Evolutionary conservation across 2,329 filamentous ascomycete species (phyloP), one percentile per base, ranked within the genome.

Genomic region (Massarina eburnea): DNA sequence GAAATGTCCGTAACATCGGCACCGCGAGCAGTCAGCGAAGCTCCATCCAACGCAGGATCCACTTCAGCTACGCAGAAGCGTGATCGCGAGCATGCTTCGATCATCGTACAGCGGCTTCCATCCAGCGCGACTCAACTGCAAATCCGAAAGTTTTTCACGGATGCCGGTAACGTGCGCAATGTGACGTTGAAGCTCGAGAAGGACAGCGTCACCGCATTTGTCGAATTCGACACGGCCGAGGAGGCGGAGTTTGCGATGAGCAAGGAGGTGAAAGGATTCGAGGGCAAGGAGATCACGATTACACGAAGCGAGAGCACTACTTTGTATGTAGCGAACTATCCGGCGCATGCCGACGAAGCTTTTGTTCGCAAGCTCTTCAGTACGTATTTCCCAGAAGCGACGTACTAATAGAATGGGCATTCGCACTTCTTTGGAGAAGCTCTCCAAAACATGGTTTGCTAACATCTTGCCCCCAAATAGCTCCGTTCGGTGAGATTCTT

Each of bases 301-400:
- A 78, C 81, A 44, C 77, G 89, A 35, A 91, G 88, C 24, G 83
- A 85, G 29, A 85, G 86, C 41, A 82, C 91, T 45, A 97, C 91
- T 1, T 74, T 99, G 4, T 99, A 88, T 64, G 83, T 97, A 26
- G 86, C 91, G 34, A 99, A 99, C 65, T 99, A 91, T 63, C 90
- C 91, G 2, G 82, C 88, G 1, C 77, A 80, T 17, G 86, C 86
- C 8, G 87, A 91, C 61, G 86, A 91, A 57, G 70, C 74, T 2
- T 89, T 82, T 58, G 79, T 94, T 18, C 81, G 81, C 32, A 70
- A 81, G 27, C 71, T 92, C 3, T 92, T 92, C 45, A 24, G 21
- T n/a, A n/a, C n/a, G n/a, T n/a, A n/a, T n/a, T n/a, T n/a, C n/a
- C n/a, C n/a, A n/a, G n/a, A n/a, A n/a, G n/a, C n/a, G n/a, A n/a